Conservation (phyloP, 345 rosid genomes). For the Eucalyptus pauciflora region DNA sequence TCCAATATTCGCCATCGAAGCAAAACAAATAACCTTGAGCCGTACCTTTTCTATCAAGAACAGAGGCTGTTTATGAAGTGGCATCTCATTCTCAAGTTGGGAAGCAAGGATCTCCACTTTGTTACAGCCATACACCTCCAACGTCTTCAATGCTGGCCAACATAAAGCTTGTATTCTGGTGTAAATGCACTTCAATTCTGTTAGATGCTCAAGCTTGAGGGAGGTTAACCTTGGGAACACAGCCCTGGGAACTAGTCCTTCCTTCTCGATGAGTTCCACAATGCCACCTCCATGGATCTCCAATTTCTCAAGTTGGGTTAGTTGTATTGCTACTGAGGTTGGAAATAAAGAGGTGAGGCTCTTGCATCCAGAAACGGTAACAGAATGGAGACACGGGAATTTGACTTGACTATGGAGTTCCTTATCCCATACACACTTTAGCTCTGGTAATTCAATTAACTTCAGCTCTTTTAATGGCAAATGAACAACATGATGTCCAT, state of each 20-base stretch:
- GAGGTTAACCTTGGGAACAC: background rate
- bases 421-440: background rate
- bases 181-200: background rate
- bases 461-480: fast-evolving
- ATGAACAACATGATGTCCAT: fast-evolving
- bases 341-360: background rate
- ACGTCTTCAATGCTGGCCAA: background rate
- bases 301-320: background rate
- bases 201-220: background rate
- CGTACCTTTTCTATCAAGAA: background rate
- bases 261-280: background rate
- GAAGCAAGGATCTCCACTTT: background rate
- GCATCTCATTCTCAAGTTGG: fast-evolving
- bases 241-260: background rate
- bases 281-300: fast-evolving
- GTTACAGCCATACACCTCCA: background rate
- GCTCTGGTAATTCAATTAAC: fast-evolving
- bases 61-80: fast-evolving
- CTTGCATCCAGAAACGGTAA: fast-evolving
- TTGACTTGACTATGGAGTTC: background rate
- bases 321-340: fast-evolving
- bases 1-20: background rate
- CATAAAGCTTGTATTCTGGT: fast-evolving
- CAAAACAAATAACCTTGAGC: background rate
- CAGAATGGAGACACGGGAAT: background rate